These are phyloP conservation scores for Scolecobasidium constrictum DNA, from an alignment of 2,329 filamentous ascomycete genomes.

Conservation along the genomic window DNA sequence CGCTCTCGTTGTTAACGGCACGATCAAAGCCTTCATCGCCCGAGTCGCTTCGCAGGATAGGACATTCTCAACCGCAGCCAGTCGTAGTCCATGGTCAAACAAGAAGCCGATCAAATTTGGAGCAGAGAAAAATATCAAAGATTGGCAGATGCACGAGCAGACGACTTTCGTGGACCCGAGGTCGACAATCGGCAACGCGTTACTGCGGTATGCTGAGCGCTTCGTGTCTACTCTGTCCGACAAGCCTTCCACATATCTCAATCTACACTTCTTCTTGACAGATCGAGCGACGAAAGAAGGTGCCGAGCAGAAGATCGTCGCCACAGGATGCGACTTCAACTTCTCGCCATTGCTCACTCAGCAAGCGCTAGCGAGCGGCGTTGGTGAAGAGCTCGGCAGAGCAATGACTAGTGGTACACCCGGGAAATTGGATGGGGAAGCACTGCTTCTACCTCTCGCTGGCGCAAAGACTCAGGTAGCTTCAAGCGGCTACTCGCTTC, in stretches of 20 bases:
- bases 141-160: background rate
- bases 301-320: constrained; percentile 1
- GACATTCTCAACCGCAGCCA: background rate
- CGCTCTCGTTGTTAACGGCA: background rate
- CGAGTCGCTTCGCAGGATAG: background rate
- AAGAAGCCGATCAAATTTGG: background rate
- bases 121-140: background rate
- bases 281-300: background rate
- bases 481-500: background rate
- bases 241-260: background rate
- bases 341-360: constrained; percentile 2
- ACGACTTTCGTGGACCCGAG: background rate
- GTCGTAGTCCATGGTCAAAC: background rate
- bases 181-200: background rate
- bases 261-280: constrained; percentile 1
- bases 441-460: background rate
- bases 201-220: background rate
- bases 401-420: background rate
- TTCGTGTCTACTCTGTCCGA: background rate
- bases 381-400: background rate
- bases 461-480: background rate
- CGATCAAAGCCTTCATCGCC: background rate
- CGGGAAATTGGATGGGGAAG: background rate
- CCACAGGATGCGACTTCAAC: constrained; percentile 5
- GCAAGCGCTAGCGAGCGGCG: background rate